phyloP scores from a whole-genome alignment of 2,329 filamentous ascomycete genomes.

The Ceratocystis harringtonii region DNA sequence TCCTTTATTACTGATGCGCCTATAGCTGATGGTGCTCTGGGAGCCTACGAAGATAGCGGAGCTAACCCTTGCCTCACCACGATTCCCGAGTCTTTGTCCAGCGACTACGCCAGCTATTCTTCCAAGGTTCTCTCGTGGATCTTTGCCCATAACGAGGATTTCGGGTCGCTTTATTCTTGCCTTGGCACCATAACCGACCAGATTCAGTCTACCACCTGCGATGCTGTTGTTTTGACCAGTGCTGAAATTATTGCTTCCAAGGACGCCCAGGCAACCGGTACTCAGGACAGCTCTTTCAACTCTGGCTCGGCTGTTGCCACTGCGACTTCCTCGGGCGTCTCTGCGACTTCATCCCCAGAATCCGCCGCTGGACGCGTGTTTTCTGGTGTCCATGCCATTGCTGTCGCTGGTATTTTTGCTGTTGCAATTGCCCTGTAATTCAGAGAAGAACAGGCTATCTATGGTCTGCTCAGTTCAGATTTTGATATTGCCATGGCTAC shows the following conservation, averaged over 20 bases:
- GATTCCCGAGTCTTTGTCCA: not conserved
- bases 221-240: not conserved
- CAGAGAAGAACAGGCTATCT: not conserved
- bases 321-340: not conserved
- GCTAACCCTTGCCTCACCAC: not conserved
- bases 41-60: not conserved
- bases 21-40: not conserved
- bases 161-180: not conserved
- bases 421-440: conserved; percentile 4
- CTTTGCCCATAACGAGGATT: not conserved
- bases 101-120: not conserved
- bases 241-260: not conserved
- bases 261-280: not conserved
- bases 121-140: not conserved
- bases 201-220: not conserved
- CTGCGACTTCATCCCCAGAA: not conserved
- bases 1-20: conserved; percentile 1
- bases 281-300: not conserved
- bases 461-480: not conserved
- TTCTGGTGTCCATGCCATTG: conserved; percentile 1
- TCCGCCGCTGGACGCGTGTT: not conserved
- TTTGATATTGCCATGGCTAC: not conserved
- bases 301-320: not conserved
- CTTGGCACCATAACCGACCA: not conserved
- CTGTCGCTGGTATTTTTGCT: conserved; percentile 1